phyloP scores from a whole-genome alignment of 2,329 filamentous ascomycete species.

The Aspergillus calidoustus region DNA sequence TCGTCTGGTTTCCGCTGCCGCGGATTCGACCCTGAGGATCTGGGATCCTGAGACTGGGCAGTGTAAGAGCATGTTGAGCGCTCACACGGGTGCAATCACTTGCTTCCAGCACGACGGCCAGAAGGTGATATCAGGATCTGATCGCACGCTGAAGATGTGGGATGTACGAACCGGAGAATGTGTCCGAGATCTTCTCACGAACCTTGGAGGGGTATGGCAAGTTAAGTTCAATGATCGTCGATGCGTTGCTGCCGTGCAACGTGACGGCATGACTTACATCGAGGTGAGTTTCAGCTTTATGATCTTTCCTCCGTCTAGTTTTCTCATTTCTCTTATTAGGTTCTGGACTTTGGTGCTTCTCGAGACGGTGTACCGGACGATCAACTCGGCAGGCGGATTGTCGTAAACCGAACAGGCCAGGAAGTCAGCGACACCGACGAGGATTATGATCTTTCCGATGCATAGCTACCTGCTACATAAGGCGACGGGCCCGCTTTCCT shows the following conservation, averaged over 20 bases:
- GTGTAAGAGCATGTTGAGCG: constrained; percentile 86
- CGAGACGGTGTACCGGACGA: constrained; percentile 81
- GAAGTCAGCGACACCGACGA: constrained; percentile 43
- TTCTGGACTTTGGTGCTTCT: constrained; percentile 94
- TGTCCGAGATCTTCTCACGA: constrained; percentile 87
- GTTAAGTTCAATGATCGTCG: constrained; percentile 95
- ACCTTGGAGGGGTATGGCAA: constrained; percentile 97
- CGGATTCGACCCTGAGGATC: constrained; percentile 91
- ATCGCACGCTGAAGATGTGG: constrained; percentile 98
- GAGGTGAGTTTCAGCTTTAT: constrained; percentile 68
- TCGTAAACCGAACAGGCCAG: constrained; percentile 48
- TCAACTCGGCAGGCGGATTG: constrained; percentile 77
- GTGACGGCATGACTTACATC: constrained; percentile 89
- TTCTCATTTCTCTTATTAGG: constrained; percentile 58
- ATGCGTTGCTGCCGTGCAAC: constrained; percentile 95
- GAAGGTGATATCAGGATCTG: constrained; percentile 95
- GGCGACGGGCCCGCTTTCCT: background rate
- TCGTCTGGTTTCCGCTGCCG: constrained; percentile 89
- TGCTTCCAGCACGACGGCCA: constrained; percentile 98
- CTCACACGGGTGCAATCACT: constrained; percentile 95
- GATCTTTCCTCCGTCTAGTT: constrained; percentile 7
- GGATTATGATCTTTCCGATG: constrained; percentile 37
- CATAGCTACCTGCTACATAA: constrained; percentile 12
- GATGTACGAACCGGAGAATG: constrained; percentile 91
- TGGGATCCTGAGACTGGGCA: constrained; percentile 95